Evolutionary conservation across 176 grass and related monocot species (phyloP).

Genomic region (Oryza australiensis): DNA sequence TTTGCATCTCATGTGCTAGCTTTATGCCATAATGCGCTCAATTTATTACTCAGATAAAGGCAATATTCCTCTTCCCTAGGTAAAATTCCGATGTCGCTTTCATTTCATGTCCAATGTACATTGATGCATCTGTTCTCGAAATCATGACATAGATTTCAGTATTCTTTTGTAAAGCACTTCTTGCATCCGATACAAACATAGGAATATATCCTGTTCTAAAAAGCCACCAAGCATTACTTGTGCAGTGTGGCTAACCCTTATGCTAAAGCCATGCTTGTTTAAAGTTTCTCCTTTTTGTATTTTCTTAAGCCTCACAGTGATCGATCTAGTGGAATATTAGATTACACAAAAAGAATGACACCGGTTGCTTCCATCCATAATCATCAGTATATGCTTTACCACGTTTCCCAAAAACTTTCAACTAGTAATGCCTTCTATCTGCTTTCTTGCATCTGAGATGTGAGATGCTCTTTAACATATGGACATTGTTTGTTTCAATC

Average conservation of each 20-base stretch:
- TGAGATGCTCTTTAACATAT: neutral
- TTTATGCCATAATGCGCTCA: constrained; percentile 1
- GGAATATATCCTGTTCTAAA: constrained; percentile 28
- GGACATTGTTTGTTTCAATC: neutral
- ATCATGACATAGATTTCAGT: neutral
- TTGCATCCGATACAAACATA: neutral
- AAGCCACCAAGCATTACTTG: constrained; percentile 23
- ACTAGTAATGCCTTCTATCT: neutral
- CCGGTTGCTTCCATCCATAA: neutral
- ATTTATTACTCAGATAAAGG: constrained; percentile 8
- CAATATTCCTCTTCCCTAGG: neutral
- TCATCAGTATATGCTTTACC: constrained; percentile 10
- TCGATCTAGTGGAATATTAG: neutral
- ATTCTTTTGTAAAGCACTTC: constrained; percentile 28
- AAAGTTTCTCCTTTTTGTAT: constrained; percentile 19
- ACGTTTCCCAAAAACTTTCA: neutral
- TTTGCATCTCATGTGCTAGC: neutral
- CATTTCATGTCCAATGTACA: neutral
- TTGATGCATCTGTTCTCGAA: neutral
- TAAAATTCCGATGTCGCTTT: neutral
- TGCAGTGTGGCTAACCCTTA: constrained; percentile 8
- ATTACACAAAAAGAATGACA: neutral
- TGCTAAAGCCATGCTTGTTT: neutral
- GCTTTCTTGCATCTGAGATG: neutral
- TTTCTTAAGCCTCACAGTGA: constrained; percentile 12